Evolutionary conservation across 2,329 filamentous ascomycete species (phyloP), one percentile per base, ranked within the genome.

Genomic region (Zasmidium citrigriseum): DNA sequence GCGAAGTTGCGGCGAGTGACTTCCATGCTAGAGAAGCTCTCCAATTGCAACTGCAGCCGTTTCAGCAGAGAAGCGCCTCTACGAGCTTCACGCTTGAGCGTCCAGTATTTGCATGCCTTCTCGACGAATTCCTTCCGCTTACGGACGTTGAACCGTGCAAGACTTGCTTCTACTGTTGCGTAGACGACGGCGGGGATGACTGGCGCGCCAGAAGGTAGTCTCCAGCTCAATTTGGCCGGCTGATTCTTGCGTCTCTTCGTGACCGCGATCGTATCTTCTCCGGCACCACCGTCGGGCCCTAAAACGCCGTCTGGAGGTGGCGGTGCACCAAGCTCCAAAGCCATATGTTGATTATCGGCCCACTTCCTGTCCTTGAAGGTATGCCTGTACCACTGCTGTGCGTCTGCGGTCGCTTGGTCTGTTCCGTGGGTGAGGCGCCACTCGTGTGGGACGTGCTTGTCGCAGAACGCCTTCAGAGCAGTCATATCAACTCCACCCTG

Each of bases 21-120:
- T 76, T 99, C 95, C 89, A 97, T 96, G 0, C 92, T 96, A 5
- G 93, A 93, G 74, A 98, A 99, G 0, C 91, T 91, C 74, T 98
- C 93, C 83, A 97, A 89, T 74, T 97, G 93, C 57, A 98, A 78
- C 73, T 99, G 95, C 20, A 99, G 82, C 34, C 95, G 87, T 77
- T 98, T 98, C 59, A 99, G 83, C 55, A 99, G 81, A 3, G 95
- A 91, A 25, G 95, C 95, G 48, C 95, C 95, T 58, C 95, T 85
- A 29, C 95, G 87, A 61, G 93, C 90, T 74, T 99, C 95, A 56
- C 95, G 86, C 78, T 99, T 99, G 63, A 99, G 76, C 0, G 95
- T 98, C 95, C 95, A 99, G 76, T 98, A 99, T 67, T 91, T 92
- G 77, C 93, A 98, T 1, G 90, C 90, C 74, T 97, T 93, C 57